Percentiles rank a stretch among this genome's conserved stretches.
Conservation (phyloP, 2,329 filamentous ascomycete genomes). For the Myriosclerotinia duriaeana region DNA sequence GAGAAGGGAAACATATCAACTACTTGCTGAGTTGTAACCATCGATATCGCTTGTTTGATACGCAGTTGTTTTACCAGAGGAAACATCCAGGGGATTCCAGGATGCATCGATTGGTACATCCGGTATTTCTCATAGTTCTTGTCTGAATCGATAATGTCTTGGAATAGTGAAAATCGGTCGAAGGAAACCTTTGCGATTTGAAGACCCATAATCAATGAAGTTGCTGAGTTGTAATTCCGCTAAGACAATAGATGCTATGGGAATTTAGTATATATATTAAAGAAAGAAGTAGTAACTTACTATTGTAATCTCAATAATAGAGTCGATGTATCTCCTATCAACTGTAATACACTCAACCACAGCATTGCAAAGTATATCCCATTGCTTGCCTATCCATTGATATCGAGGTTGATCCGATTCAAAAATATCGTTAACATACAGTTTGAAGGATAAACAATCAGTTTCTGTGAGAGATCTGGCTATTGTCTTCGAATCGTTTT, state of each 20-base stretch:
- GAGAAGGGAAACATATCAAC: constrained; percentile 1
- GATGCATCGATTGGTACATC: not conserved
- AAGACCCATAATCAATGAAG: constrained; percentile 6
- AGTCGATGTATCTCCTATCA: not conserved
- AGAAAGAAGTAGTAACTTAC: not conserved
- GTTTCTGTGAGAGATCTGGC: constrained; percentile 1
- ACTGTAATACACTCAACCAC: not conserved
- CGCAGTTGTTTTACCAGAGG: not conserved
- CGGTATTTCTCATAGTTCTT: not conserved
- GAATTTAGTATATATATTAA: not conserved
- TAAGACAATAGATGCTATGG: not conserved
- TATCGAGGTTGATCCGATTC: not conserved
- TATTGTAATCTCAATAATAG: constrained; percentile 1
- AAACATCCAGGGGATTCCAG: not conserved
- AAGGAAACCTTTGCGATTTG: not conserved
- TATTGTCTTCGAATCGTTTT: not conserved
- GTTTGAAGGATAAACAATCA: not conserved
- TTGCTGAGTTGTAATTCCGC: not conserved
- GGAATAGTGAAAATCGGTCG: not conserved
- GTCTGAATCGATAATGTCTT: not conserved
- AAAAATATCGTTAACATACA: not conserved
- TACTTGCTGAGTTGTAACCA: not conserved
- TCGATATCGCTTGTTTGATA: not conserved
- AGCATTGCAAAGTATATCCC: not conserved
- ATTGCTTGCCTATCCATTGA: not conserved